Base-by-base conservation (phyloP, 176 grass and related monocot species). In the Juncus inflexus region DNA sequence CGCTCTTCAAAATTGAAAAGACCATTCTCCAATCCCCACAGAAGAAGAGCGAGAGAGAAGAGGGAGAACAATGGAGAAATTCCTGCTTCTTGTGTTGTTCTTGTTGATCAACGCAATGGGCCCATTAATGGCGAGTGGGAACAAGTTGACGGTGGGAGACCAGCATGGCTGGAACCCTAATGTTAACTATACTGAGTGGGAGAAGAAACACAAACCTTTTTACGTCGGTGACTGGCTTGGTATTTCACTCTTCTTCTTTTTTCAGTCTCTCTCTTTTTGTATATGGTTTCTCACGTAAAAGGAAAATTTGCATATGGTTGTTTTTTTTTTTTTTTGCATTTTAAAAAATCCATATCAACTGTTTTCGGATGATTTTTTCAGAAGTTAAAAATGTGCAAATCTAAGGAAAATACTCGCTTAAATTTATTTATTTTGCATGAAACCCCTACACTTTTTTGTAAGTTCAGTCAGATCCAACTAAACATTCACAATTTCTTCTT, bases 211-310 rank as follows among this genome's bases (percentile, higher is more conserved):
- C 88, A 52, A 45, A 6, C 94, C 94, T 12, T 99, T 92, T 77
- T 90, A 99, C 83, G 79, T 86, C 64, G 94, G 78, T 52, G 94
- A 92, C 75, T 99, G 94, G 94, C 83, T 99, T 47, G 94, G 94
- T 99, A 83, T 55, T 40, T 19, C 16, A 15, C 7, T 57, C 16
- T 70, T 40, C 3, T 5, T 36, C 55, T 15, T 12, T 70, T 55
- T 70, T 7, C 52, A 58, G 12, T 58, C 1, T 47, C 9, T 47
- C 43, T 47, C 9, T 47, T 9, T 47, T 47, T 47, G 43, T 6
- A 47, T 47, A 28, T 28, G 19, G 19, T 1, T 28, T 28, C 19
- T 28, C 19, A 28, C 19, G 1, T 28, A 28, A 28, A 28, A 28
- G 65, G 37, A 9, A 13, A 38, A 69, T 55, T 50, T 35, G 12